Percentiles rank a stretch among this genome's conserved stretches.
Evolutionary conservation across 1,139 yeast species (phyloP).

Genomic region (Taiozyma sp.): DNA sequence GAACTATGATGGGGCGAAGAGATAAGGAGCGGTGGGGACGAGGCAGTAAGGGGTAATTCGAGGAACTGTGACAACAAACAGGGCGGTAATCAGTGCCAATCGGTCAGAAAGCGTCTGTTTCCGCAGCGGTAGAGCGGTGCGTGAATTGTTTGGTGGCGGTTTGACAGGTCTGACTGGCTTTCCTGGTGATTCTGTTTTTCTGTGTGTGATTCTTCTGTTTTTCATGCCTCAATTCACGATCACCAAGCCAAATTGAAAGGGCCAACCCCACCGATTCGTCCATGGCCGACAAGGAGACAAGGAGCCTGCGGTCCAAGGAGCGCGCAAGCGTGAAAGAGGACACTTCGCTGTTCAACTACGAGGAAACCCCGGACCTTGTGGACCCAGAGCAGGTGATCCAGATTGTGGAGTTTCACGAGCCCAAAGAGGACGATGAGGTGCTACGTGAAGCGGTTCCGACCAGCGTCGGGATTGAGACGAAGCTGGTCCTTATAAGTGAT

Average conservation of each 20-base stretch:
- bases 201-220: not conserved
- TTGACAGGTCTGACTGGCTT: not conserved
- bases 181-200: not conserved
- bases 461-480: not conserved
- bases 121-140: not conserved
- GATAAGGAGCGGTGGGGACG: not conserved
- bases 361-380: conserved; percentile 15
- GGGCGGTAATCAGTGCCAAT: not conserved
- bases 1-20: not conserved
- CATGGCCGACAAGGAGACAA: not conserved
- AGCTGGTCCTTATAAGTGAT: not conserved
- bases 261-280: not conserved
- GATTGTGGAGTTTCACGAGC: conserved; percentile 3
- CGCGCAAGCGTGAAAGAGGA: conserved; percentile 8
- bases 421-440: not conserved
- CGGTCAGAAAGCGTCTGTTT: not conserved
- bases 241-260: not conserved
- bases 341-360: conserved; percentile 21
- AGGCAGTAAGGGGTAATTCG: not conserved
- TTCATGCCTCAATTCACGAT: not conserved
- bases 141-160: not conserved
- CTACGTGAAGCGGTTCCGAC: not conserved
- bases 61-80: not conserved
- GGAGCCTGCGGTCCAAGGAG: conserved; percentile 19
- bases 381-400: conserved; percentile 10